phyloP scores from a whole-genome alignment of 306 rosid species.

The Sindora glabra region DNA sequence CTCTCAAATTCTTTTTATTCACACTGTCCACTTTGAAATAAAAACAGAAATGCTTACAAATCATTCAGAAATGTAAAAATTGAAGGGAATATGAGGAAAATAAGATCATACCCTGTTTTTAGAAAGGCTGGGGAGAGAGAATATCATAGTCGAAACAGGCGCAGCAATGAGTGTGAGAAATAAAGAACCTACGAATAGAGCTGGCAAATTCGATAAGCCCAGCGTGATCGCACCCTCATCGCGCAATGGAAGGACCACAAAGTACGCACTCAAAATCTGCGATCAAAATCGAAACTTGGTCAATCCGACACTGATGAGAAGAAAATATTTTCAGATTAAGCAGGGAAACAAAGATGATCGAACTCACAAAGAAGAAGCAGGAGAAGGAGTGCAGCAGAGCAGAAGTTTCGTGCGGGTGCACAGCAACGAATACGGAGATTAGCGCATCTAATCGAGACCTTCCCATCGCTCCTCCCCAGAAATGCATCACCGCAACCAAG shows the following conservation, averaged over 20 bases:
- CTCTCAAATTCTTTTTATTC: background rate
- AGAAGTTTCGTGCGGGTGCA: constrained; percentile 86
- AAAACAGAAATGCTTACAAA: background rate
- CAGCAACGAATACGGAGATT: constrained; percentile 59
- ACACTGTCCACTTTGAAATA: background rate
- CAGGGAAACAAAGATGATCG: background rate
- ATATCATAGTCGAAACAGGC: constrained; percentile 74
- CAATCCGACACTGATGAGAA: background rate
- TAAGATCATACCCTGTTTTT: constrained; percentile 50
- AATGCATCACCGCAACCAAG: background rate
- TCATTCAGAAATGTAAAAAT: background rate
- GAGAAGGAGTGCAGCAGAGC: constrained; percentile 68
- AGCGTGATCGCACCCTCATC: constrained; percentile 92
- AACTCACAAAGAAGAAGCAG: constrained; percentile 87
- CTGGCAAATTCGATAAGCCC: constrained; percentile 78
- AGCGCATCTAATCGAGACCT: constrained; percentile 46
- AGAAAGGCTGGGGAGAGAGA: constrained; percentile 68
- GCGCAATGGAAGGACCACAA: constrained; percentile 91
- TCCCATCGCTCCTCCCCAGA: constrained; percentile 23
- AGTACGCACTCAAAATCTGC: constrained; percentile 92
- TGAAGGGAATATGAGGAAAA: background rate
- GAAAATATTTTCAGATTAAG: background rate
- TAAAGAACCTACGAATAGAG: constrained; percentile 73
- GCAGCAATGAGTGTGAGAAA: constrained; percentile 77
- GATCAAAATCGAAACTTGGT: background rate